phyloP scores from a whole-genome alignment of 176 grass and related monocot genomes.

The Phoenix roebelenii region DNA sequence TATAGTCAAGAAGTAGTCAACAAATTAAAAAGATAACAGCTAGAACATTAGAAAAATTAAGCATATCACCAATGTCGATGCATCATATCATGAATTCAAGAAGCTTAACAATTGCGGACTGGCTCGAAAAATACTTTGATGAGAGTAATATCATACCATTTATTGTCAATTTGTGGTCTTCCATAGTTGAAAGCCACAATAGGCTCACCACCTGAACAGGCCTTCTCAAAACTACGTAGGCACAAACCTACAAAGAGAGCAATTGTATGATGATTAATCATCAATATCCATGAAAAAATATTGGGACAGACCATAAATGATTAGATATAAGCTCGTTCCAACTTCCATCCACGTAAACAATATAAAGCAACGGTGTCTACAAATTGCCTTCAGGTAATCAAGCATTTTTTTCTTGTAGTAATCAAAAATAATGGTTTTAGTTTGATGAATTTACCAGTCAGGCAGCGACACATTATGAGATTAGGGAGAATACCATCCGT shows the following conservation, averaged over 20 bases:
- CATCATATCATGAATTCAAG: too few relatives aligned
- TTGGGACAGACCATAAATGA: not conserved
- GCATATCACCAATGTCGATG: too few relatives aligned
- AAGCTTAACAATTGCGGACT: too few relatives aligned
- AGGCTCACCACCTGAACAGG: slow-evolving; percentile 51
- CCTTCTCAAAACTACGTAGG: slow-evolving; percentile 61
- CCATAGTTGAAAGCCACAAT: slow-evolving; percentile 60
- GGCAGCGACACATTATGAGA: slow-evolving; percentile 59
- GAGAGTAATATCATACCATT: slow-evolving; percentile 49
- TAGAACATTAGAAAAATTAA: too few relatives aligned
- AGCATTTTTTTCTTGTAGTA: too few relatives aligned
- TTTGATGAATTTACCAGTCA: slow-evolving; percentile 48
- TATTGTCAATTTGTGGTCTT: slow-evolving; percentile 71
- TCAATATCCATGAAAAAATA: slow-evolving; percentile 14
- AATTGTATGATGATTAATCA: slow-evolving; percentile 14
- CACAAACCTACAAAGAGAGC: slow-evolving; percentile 60
- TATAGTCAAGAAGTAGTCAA: too few relatives aligned
- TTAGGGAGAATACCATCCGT: slow-evolving; percentile 43
- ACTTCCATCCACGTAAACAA: too few relatives aligned
- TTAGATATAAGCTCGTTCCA: too few relatives aligned
- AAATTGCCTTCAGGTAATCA: too few relatives aligned
- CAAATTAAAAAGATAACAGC: too few relatives aligned
- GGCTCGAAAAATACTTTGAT: not conserved
- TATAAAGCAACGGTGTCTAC: too few relatives aligned
- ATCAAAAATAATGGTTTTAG: not conserved